A percentile compares a stretch with the other conserved stretches of the same genome.
phyloP scores from a whole-genome alignment of 2,329 filamentous ascomycete genomes.

The Pyrenochaeta sp. region DNA sequence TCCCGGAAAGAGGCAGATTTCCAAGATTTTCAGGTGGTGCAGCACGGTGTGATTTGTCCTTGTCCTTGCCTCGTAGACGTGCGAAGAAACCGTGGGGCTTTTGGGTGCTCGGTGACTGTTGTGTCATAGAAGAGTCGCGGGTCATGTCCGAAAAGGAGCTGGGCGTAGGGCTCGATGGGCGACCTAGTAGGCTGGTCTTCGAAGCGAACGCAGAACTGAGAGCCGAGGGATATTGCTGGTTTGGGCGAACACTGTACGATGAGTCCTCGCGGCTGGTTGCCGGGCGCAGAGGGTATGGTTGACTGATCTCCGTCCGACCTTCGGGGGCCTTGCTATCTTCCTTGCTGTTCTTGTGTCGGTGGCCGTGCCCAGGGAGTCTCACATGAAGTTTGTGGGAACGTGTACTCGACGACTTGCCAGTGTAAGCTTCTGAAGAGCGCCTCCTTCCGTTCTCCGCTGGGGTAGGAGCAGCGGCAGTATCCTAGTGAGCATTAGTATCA shows the following conservation, averaged over 20 bases:
- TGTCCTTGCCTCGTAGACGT: slow-evolving; percentile 59
- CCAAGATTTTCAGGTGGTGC: slow-evolving; percentile 47
- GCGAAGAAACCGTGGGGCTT: slow-evolving; percentile 61
- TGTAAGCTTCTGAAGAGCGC: slow-evolving; percentile 45
- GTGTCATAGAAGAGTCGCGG: slow-evolving; percentile 50
- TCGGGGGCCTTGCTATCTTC: slow-evolving; percentile 57
- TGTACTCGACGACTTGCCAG: slow-evolving; percentile 61
- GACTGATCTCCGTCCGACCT: slow-evolving; percentile 43
- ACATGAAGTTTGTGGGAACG: slow-evolving; percentile 62
- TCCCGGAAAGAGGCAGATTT: slow-evolving; percentile 36
- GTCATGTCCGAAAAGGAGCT: slow-evolving; percentile 71
- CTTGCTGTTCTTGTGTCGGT: slow-evolving; percentile 70
- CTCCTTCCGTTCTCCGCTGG: slow-evolving; percentile 44
- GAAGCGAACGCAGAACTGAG: slow-evolving; percentile 60
- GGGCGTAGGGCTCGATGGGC: slow-evolving; percentile 82
- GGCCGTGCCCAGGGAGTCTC: slow-evolving; percentile 70
- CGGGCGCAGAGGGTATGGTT: slow-evolving; percentile 69
- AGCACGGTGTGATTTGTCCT: slow-evolving; percentile 54
- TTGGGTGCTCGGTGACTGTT: slow-evolving; percentile 64
- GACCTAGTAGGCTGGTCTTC: slow-evolving; percentile 59
- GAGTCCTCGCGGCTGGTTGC: slow-evolving; percentile 79
- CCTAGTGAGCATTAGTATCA: slow-evolving; percentile 27
- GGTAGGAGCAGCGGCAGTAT: slow-evolving; percentile 33
- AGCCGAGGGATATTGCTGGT: slow-evolving; percentile 58
- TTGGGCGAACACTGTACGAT: slow-evolving; percentile 55